Base-by-base conservation (phyloP, 305 asterid genomes). In the Rubia tinctorum region DNA sequence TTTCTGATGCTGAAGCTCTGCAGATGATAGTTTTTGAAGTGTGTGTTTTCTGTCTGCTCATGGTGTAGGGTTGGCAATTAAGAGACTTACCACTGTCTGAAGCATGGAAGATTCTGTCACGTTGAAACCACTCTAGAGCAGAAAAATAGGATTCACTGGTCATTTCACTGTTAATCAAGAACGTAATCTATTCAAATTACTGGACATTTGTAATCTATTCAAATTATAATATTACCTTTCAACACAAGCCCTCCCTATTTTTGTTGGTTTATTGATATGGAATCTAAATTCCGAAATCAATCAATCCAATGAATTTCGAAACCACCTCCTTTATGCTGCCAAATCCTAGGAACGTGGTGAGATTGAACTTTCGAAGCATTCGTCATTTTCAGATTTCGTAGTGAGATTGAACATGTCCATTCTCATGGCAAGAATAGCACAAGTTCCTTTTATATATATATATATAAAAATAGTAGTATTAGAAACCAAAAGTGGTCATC, bases 161-260 rank as follows among this genome's bases (percentile, higher is more conserved):
- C 65, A 60, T n/a, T 60, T 60, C 65, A 60, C 65, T 60, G 65
- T 60, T 12, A 59, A 59, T 59, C 39, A 4, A 60, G 39, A 59
- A 60, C 39, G 37, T 22, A 34, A 4, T 34, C 37, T 34, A 34
- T 34, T 34, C 37, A 30, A 30, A 30, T 34, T 4, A n/a, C 37
- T 23, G 17, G 64, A 59, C 64, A 58, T 58, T 10, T 59, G 64
- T 20, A 59, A 59, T 53, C 18, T 53, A 53, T 7, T 53, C 25
- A 18, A 53, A 53, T 53, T 53, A 53, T 17, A 53, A 8, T 53
- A 7, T 53, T 53, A 53, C 59, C 23, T 53, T 53, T 8, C 7
- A 20, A 53, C 4, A 6, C 59, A 5, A 5, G 23, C 23, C 60
- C 60, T 8, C 14, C 2, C 6, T 53, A 17, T 53, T 53, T 1